Evolutionary conservation across 345 rosid species (phyloP), one percentile per base, ranked within the genome.

Genomic region (Bretschneidera sinensis): DNA sequence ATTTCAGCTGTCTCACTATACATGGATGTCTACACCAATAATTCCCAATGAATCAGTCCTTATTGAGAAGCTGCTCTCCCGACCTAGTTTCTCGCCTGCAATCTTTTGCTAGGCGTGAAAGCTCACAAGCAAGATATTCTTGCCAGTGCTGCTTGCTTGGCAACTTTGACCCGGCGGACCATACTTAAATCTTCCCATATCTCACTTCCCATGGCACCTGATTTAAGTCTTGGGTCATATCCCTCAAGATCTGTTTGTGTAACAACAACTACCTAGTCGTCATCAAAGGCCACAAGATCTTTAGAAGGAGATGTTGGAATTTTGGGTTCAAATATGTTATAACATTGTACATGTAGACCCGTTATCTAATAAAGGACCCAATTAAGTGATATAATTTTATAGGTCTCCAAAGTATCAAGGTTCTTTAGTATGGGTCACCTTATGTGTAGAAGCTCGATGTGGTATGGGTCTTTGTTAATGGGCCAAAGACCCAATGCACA

Each of bases 231-330:
- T 9, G 71, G 68, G 4, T 82, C 83, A 25, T 86, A 94, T 55
- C 97, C 97, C 59, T 83, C 87, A 54, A 94, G 78, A 74, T 94
- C 99, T 4, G 95, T 72, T 61, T 85, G 81, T 2, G 97, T 83
- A 51, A 94, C 92, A 60, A 86, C 76, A 23, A 94, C 97, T 33
- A 86, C 74, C 0, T 95, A 83, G 47, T 86, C 78, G 56, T 90
- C 97, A 62, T 90, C 97, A 66, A 90, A 94, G 56, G 86, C 62
- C 60, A 83, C 75, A 39, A 70, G 59, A 24, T 83, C 82, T 61
- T 55, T 78, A 17, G 78, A 49, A n/a, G n/a, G n/a, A n/a, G n/a
- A n/a, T n/a, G n/a, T n/a, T n/a, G n/a, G n/a, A n/a, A n/a, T n/a
- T n/a, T n/a, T n/a, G n/a, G n/a, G n/a, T n/a, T n/a, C n/a, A n/a